Base-by-base conservation (phyloP, 2,329 filamentous ascomycete genomes). In the Penicillium sp. region DNA sequence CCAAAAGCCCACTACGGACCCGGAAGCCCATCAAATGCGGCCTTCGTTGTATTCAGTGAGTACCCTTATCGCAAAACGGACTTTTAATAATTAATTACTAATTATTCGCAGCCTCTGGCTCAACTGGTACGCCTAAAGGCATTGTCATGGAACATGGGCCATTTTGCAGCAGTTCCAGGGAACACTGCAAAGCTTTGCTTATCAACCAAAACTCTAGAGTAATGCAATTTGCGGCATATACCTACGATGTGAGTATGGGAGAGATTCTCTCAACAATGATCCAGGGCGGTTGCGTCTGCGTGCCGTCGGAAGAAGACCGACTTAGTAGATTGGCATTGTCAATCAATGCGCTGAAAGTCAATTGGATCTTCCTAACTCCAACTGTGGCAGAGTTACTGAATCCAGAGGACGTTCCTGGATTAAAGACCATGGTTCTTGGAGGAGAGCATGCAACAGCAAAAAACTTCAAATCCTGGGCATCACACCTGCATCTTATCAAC, bases 121-220 rank as follows among this genome's bases (percentile, higher is more conserved):
- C 43, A 14, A 55, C 53, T 26, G 53, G 53, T 24, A 50, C n/a
- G n/a, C 53, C 53, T 40, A 55, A 55, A 43, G 53, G 53, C 2
- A 80, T 87, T 18, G 81, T 83, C 28, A 83, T 87, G 52, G 82
- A 80, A 1, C 86, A 89, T 60, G 70, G 73, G 0, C 80, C 83
- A 0, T 77, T 86, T 5, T 81, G 83, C 0, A 83, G 83, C 0
- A 77, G 79, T 5, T 79, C 83, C 20, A 66, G 79, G 11, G 76
- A 77, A 0, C 81, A 85, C 58, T 81, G 78, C 0, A 67, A 74
- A 0, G 77, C 80, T 0, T 72, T 85, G 6, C 75, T 77, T 1
- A 81, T 72, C 52, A 75, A 76, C 6, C 68, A 74, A 0, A 68
- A 77, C 0, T 86, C 83, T 5, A 76, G 86, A 2, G 82, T 87